These are phyloP conservation scores for Tetrapisispora fleetii DNA, from an alignment of 805 yeast species.

Conservation along the genomic window DNA sequence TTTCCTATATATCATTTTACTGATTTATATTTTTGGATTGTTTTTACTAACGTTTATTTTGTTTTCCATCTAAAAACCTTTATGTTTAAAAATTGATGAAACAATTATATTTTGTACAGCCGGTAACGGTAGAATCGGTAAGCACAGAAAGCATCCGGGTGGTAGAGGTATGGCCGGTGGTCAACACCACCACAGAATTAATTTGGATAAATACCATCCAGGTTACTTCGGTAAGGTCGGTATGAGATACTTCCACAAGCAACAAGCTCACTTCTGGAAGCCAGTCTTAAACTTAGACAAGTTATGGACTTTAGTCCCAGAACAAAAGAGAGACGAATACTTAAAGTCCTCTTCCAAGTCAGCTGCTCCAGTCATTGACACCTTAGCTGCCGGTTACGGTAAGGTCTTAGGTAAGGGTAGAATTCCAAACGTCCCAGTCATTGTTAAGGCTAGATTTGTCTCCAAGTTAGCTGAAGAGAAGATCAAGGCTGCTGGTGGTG, in stretches of 20 bases:
- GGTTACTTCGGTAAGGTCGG: constrained; percentile 99
- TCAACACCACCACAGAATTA: constrained; percentile 99
- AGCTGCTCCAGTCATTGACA: constrained; percentile 98
- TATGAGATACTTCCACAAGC: constrained; percentile 99
- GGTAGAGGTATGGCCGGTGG: constrained; percentile 99
- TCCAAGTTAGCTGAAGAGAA: constrained; percentile 99
- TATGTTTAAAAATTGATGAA: not conserved
- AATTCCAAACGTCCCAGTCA: constrained; percentile 96
- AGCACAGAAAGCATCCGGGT: constrained; percentile 99
- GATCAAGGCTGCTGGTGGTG: constrained; percentile 99
- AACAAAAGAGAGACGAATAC: constrained; percentile 89
- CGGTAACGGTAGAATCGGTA: constrained; percentile 99
- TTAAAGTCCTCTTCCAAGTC: constrained; percentile 72
- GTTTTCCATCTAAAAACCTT: not conserved
- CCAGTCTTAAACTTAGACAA: constrained; percentile 97
- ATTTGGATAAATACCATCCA: constrained; percentile 99
- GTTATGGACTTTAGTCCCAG: constrained; percentile 94
- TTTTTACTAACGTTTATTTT: constrained; percentile 1
- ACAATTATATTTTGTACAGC: constrained; percentile 39
- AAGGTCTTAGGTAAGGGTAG: constrained; percentile 99
- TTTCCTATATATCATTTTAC: not conserved
- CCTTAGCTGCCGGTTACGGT: constrained; percentile 99
- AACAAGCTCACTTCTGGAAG: constrained; percentile 89
- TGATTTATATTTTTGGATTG: not conserved
- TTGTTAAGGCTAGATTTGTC: constrained; percentile 98